Evolutionary conservation across 345 rosid species (phyloP), one percentile per base, ranked within the genome.

Genomic region (Euphorbia tirucalli): DNA sequence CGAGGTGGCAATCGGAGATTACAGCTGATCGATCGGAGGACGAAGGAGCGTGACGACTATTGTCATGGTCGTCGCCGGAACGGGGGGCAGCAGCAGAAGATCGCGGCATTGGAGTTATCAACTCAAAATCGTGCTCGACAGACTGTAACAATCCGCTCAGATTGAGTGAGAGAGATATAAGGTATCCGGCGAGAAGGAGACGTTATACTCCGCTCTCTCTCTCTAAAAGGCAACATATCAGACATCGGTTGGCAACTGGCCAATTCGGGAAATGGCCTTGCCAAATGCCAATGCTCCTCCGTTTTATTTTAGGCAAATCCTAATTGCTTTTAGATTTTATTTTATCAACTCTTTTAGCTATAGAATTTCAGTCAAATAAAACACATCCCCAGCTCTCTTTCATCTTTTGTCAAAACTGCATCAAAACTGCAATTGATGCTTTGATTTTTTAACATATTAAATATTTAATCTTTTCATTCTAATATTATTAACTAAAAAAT

Each of bases 61-160:
- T 46, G 19, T 30, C 60, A 30, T 54, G 74, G 7, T 66, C 75
- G 2, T 58, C 77, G 18, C 44, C 77, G 27, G 67, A 8, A 54
- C 61, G 31, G 4, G 74, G 0, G 22, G 72, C 57, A 52, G 41
- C 72, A 63, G 80, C 49, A n/a, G 77, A 25, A 25, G 75, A 30
- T 32, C 67, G 57, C 46, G 81, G 44, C 85, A 82, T 82, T 73
- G 21, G 35, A 54, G 41, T 35, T 18, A 30, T 21, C 15, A 37
- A 39, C 21, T 1, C 18, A 2, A 18, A 54, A 7, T 70, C 11
- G 57, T 70, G 16, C 6, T 11, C 30, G 5, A 10, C 43, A 19
- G 31, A 11, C 21, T 14, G 21, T 65, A 16, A 2, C 62, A 11
- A 31, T 39, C 18, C 1, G 11, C 5, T 32, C 39, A 8, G 44